Base-by-base conservation (phyloP, 768 basidiomycete genomes). In the Lepiota brunneoincarnata region DNA sequence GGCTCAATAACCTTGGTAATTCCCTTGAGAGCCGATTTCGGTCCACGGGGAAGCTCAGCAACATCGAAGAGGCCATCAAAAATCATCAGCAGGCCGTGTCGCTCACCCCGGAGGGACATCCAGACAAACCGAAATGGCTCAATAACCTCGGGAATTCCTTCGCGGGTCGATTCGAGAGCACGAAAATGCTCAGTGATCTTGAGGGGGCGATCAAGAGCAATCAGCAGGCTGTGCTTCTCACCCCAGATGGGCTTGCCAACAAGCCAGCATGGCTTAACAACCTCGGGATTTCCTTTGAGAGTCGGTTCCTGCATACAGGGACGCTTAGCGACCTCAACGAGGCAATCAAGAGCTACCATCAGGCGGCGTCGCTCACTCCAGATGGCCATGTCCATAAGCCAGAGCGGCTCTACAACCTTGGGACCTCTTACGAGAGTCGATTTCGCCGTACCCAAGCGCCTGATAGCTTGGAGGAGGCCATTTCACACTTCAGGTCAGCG, bases 321-420 rank as follows among this genome's bases (percentile, higher is more conserved):
- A 42, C 49, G 12, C 14, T 59, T 9, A 10, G 11, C 7, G 57
- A 58, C 49, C n/a, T 61, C n/a, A 15, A 48, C 7, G 34, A 58
- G 20, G 54, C 58, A 6, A 56, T 63, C 28, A 28, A 42, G 23
- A 34, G 6, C 18, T 41, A 37, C 2, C 54, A 44, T 14, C 45
- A 43, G 36, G 58, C 61, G 4, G 45, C 61, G 37, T 24, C 44
- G 18, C 49, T 58, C 44, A 58, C 58, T 23, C 59, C 56, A 10
- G 61, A 63, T 7, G 64, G 47, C 23, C 31, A 31, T 31, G 6
- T 9, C 7, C 31, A 31, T 31, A 31, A 31, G 31, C 31, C 31
- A 6, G 31, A 31, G 31, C 31, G 31, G 31, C 31, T 9, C 2
- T 31, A 31, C 28, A 36, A n/a, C 17, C 52, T 54, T 17, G 52